Conservation (phyloP, 202 grass and related monocot genomes). For the Hordeum pubiflorum region DNA sequence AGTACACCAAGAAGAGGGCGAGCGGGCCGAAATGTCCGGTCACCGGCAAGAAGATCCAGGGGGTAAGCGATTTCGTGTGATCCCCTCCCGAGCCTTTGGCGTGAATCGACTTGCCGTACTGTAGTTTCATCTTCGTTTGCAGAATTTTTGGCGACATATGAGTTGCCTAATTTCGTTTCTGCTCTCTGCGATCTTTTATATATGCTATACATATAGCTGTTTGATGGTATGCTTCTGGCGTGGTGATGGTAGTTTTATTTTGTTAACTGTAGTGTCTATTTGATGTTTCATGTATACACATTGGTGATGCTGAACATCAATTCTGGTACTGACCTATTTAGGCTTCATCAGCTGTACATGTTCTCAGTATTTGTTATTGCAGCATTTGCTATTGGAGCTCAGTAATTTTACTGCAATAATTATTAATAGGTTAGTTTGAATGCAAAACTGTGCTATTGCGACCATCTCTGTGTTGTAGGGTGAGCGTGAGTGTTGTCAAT, state of each 20-base stretch:
- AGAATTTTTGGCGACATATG: not conserved
- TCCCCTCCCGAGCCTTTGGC: not conserved
- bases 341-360: not conserved
- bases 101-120: not conserved
- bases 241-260: not conserved
- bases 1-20: conserved; percentile 80
- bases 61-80: conserved; percentile 35
- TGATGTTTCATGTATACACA: not conserved
- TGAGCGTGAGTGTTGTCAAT: not conserved
- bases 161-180: not conserved
- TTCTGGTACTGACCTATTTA: not conserved
- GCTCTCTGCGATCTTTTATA: not conserved
- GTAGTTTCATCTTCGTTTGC: not conserved
- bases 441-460: not conserved
- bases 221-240: not conserved
- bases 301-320: not conserved
- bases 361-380: not conserved
- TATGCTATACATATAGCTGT: not conserved
- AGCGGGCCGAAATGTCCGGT: conserved; percentile 76
- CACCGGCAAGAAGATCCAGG: conserved; percentile 81
- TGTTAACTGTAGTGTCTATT: not conserved
- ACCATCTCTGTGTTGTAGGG: not conserved
- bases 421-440: not conserved
- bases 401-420: not conserved
- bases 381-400: not conserved